Base-by-base conservation (phyloP, 2,329 filamentous ascomycete genomes). In the Calonectria pseudoturangicola region DNA sequence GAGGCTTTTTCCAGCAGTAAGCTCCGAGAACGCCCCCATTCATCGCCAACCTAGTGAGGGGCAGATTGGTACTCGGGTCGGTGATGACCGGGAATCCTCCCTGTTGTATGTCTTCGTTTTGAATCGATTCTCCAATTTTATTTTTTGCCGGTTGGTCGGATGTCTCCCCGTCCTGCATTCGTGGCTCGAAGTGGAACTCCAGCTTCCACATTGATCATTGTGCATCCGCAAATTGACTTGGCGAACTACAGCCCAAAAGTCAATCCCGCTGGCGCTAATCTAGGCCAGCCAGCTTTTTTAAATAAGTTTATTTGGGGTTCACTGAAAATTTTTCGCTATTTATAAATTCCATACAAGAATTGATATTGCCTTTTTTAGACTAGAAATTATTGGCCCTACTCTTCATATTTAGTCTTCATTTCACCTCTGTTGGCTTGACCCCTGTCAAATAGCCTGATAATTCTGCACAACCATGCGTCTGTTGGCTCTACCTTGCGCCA, bases 401-500 rank as follows among this genome's bases (percentile, higher is more conserved):
- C 1, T 41, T 8, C 3, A 4, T 12, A 0, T 13, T 36, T 2
- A 13, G n/a, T 21, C 21, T 33, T 41, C 7, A 13, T 16, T 36
- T 39, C 3, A 16, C 9, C n/a, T 39, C 51, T 15, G 33, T 41
- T 58, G 54, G 30, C 9, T 12, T 16, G 8, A 41, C 33, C 54
- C 54, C 54, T 41, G 54, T 39, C 18, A 18, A 13, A 39, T 58
- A 41, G 33, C 36, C 39, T 39, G 54, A 58, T 58, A 41, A 58
- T 58, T 41, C 21, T 58, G 33, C 54, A 58, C 54, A 58, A 27
- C 54, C n/a, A 58, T 21, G 54, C 33, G 36, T 27, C 33, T 27
- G 33, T 58, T 58, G 54, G 54, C 16, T 27, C 54, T 58, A 4
- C 10, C 13, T 39, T 39, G 33, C n/a, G 12, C 54, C n/a, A 10